Conservation (phyloP, 2,329 filamentous ascomycete species). For the Arachnopeziza araneosa region DNA sequence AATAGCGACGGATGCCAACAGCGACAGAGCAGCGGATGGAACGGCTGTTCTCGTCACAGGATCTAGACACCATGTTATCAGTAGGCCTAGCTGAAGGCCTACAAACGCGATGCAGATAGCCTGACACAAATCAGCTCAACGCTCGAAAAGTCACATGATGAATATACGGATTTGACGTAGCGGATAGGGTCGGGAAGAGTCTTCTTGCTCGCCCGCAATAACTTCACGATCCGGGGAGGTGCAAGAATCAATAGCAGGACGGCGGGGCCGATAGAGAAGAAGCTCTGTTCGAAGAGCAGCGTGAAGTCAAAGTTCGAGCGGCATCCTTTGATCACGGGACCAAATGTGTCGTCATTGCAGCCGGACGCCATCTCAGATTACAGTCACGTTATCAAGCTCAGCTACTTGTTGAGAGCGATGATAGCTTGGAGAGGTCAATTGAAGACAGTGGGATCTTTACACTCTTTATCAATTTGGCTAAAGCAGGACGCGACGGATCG, state of each 20-base stretch:
- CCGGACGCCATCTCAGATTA: constrained; percentile 5
- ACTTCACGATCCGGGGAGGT: constrained; percentile 6
- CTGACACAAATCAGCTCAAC: background rate
- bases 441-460: too few relatives aligned
- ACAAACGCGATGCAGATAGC: constrained; percentile 2
- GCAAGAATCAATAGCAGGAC: constrained; percentile 9
- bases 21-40: constrained; percentile 11
- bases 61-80: constrained; percentile 12
- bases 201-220: constrained; percentile 9
- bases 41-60: constrained; percentile 19
- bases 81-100: constrained; percentile 12
- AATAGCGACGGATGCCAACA: constrained; percentile 9
- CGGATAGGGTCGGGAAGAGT: constrained; percentile 2
- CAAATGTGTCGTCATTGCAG: constrained; percentile 14
- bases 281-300: constrained; percentile 15
- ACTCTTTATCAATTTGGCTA: too few relatives aligned
- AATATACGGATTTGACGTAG: constrained; percentile 8
- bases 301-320: constrained; percentile 20
- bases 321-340: constrained; percentile 14
- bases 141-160: background rate
- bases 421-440: too few relatives aligned
- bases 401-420: too few relatives aligned
- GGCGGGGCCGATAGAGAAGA: constrained; percentile 13
- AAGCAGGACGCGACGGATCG: too few relatives aligned
- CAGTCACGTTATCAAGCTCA: background rate